These are phyloP conservation scores for Colletotrichum somersetense DNA, from an alignment of 2,329 filamentous ascomycete genomes.

Conservation along the genomic window DNA sequence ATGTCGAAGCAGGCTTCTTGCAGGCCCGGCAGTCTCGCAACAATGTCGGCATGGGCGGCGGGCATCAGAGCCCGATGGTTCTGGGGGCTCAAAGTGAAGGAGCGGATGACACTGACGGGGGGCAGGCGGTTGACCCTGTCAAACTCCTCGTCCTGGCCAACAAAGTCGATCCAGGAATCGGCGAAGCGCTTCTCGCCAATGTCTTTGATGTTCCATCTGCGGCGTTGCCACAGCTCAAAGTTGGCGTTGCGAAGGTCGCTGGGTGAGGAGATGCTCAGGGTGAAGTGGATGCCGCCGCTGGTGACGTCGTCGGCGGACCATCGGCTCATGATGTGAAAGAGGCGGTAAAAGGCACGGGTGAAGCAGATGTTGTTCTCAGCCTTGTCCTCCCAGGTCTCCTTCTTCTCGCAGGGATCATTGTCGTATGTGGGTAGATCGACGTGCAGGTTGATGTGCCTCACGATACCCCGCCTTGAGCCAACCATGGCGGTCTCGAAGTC, in stretches of 20 bases:
- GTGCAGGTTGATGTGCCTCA: slow-evolving; percentile 44
- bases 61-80: slow-evolving; percentile 43
- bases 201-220: slow-evolving; percentile 42
- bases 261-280: slow-evolving; percentile 40
- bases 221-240: slow-evolving; percentile 43
- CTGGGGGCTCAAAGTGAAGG: slow-evolving; percentile 40
- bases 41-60: slow-evolving; percentile 43
- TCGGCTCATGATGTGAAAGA: slow-evolving; percentile 44
- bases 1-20: slow-evolving; percentile 40
- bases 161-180: slow-evolving; percentile 42
- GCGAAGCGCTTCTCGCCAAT: slow-evolving; percentile 44
- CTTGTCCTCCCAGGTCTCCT: slow-evolving; percentile 46
- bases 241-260: slow-evolving; percentile 44
- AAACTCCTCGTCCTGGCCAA: slow-evolving; percentile 42
- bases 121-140: slow-evolving; percentile 35
- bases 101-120: slow-evolving; percentile 43
- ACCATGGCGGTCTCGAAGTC: slow-evolving; percentile 44
- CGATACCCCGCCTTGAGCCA: slow-evolving; percentile 42
- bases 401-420: slow-evolving; percentile 41
- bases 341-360: slow-evolving; percentile 43
- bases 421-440: slow-evolving; percentile 46
- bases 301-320: slow-evolving; percentile 42
- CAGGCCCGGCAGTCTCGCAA: slow-evolving; percentile 41
- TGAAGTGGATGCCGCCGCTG: slow-evolving; percentile 41
- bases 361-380: slow-evolving; percentile 47